Base-by-base conservation (phyloP, 169 alveolate genomes). In the Theileria annulata region DNA sequence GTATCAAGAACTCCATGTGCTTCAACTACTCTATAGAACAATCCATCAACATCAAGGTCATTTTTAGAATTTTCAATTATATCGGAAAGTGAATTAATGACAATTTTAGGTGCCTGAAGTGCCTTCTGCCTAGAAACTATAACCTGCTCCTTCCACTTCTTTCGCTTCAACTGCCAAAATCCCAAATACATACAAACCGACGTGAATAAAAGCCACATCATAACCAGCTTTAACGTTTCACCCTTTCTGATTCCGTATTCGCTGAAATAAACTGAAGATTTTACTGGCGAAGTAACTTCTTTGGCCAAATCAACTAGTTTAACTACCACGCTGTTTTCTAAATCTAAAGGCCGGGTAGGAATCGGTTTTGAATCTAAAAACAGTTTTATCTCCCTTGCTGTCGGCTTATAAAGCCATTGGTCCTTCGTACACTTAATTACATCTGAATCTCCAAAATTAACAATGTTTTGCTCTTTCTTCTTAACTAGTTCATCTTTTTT, bases 211-310 rank as follows among this genome's bases (percentile, higher is more conserved):
- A 77, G 30, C 31, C 87, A 72, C 12, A 72, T 12, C 3, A 77
- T 17, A 30, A 77, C 13, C 23, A 84, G 21, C 2, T 59, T 68
- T 17, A 71, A 47, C 0, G 23, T 35, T 86, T 94, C 97, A 13
- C 88, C 92, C 72, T 88, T 87, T 33, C 96, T 91, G 62, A 94
- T 77, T 27, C 97, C 97, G 48, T 87, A 94, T 77, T 92, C 95
- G 59, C 96, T 87, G 81, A 70, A 87, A 59, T 82, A 88, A 12
- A 90, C 88, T 23, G 93, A 73, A 25, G 91, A 73, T 64, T 86
- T 76, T 6, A 93, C 93, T 4, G 96, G 96, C 19, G 95, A 89
- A 2, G 93, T 83, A 19, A 91, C 95, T 12, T 79, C 88, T 63
- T 85, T 85, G 28, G 76, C 71, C 47, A 88, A 79, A 48, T 91